Evolutionary conservation across 2,329 filamentous ascomycete genomes (phyloP).

Genomic region (Fusarium bulbicola): DNA sequence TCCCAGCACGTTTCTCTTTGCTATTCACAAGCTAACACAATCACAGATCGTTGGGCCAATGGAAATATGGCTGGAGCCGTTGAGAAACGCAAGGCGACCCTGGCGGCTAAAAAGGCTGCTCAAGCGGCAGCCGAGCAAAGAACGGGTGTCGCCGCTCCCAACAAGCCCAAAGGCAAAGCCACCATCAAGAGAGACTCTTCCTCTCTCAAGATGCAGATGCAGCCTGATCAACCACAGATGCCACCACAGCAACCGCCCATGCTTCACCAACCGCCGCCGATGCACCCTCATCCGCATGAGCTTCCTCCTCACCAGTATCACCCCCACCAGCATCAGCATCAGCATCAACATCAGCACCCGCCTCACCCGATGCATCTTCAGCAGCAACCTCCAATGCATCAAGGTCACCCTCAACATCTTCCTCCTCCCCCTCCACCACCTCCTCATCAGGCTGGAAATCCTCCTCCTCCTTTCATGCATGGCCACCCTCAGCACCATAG

Average conservation of each 20-base stretch:
- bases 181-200: conserved; percentile 46
- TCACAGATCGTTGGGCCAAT: conserved; percentile 65
- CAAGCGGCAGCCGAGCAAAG: conserved; percentile 53
- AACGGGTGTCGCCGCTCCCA: conserved; percentile 50
- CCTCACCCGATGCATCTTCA: conserved; percentile 26
- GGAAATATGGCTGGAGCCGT: conserved; percentile 69
- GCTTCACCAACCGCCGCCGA: conserved; percentile 27
- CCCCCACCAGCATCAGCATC: conserved; percentile 28
- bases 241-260: conserved; percentile 27
- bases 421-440: conserved; percentile 33
- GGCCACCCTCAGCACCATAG: conserved; percentile 25
- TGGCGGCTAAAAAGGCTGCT: conserved; percentile 66
- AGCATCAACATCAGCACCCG: conserved; percentile 28
- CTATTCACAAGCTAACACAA: conserved; percentile 39
- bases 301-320: conserved; percentile 24
- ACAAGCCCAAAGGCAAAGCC: conserved; percentile 50
- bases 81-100: conserved; percentile 67
- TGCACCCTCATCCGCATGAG: conserved; percentile 26
- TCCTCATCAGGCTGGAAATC: conserved; percentile 34
- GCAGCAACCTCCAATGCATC: conserved; percentile 17
- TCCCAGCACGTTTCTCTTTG: not conserved
- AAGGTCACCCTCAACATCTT: conserved; percentile 33
- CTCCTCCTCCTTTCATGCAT: conserved; percentile 35
- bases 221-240: conserved; percentile 27
- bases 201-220: conserved; percentile 38